These are phyloP conservation scores for Takashimella tepidaria DNA, from an alignment of 1,284 basidiomycete species.

Conservation along the genomic window DNA sequence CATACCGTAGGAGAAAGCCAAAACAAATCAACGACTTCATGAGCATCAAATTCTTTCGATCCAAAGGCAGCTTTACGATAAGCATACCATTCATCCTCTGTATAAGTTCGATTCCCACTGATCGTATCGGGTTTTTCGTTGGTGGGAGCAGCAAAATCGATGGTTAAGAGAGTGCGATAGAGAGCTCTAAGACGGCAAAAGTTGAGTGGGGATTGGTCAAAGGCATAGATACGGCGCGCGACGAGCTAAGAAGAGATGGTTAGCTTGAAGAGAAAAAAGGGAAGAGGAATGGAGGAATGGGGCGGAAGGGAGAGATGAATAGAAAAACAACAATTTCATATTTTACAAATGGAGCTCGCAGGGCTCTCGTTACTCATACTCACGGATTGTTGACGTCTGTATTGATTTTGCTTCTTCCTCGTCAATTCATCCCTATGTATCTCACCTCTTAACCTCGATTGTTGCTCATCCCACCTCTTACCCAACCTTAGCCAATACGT, in stretches of 20 bases:
- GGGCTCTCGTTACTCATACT: too few relatives aligned
- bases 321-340: neutral
- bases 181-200: constrained; percentile 38
- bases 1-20: constrained; percentile 35
- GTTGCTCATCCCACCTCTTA: constrained; percentile 43
- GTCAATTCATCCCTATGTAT: constrained; percentile 42
- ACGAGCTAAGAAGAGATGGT: constrained; percentile 21
- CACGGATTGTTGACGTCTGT: constrained; percentile 43
- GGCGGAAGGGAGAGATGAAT: neutral
- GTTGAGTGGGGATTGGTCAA: constrained; percentile 42
- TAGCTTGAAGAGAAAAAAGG: neutral
- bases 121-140: constrained; percentile 37
- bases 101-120: constrained; percentile 27
- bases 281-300: neutral
- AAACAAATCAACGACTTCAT: constrained; percentile 43
- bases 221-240: constrained; percentile 36
- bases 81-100: constrained; percentile 41
- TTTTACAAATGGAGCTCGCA: too few relatives aligned
- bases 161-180: constrained; percentile 44
- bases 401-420: constrained; percentile 43
- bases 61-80: constrained; percentile 35
- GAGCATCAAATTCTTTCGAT: constrained; percentile 25
- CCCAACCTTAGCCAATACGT: constrained; percentile 40
- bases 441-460: constrained; percentile 34
- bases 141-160: constrained; percentile 42